Conservation (phyloP, 352 stramenopile genomes). For the Elongisporangium anandrum region DNA sequence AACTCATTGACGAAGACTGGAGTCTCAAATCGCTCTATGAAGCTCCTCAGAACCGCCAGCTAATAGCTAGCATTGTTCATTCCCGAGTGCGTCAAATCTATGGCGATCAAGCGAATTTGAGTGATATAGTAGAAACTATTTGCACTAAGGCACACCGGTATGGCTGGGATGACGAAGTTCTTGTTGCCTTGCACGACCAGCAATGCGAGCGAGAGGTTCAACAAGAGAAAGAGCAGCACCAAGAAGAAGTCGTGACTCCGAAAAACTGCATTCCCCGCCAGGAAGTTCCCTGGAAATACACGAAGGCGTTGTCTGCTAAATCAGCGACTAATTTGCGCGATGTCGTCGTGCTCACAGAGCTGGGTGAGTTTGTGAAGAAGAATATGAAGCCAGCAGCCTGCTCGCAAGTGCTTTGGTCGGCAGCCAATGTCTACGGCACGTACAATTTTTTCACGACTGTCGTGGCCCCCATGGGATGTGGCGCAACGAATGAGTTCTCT, state of each 20-base stretch:
- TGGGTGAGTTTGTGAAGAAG: not conserved
- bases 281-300: constrained; percentile 22
- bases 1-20: constrained; percentile 49
- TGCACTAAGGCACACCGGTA: constrained; percentile 9
- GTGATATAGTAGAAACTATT: not conserved
- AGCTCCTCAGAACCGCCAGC: constrained; percentile 17
- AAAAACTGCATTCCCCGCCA: constrained; percentile 4
- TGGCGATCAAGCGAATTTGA: not conserved
- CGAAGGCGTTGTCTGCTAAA: constrained; percentile 1
- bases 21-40: constrained; percentile 35
- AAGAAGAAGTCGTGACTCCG: constrained; percentile 7
- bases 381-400: not conserved
- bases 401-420: not conserved
- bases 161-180: constrained; percentile 32
- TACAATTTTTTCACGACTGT: constrained; percentile 41
- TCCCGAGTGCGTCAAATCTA: not conserved
- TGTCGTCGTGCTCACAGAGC: not conserved
- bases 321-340: constrained; percentile 1
- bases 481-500: constrained; percentile 14
- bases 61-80: constrained; percentile 7
- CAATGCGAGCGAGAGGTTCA: constrained; percentile 60
- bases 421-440: constrained; percentile 25
- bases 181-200: constrained; percentile 32
- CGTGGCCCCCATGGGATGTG: not conserved
- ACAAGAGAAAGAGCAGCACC: constrained; percentile 27